A percentile compares a stretch with the other conserved stretches of the same genome.
These are phyloP conservation scores for Calonectria honghensis DNA, from an alignment of 2,329 filamentous ascomycete species.

Conservation along the genomic window DNA sequence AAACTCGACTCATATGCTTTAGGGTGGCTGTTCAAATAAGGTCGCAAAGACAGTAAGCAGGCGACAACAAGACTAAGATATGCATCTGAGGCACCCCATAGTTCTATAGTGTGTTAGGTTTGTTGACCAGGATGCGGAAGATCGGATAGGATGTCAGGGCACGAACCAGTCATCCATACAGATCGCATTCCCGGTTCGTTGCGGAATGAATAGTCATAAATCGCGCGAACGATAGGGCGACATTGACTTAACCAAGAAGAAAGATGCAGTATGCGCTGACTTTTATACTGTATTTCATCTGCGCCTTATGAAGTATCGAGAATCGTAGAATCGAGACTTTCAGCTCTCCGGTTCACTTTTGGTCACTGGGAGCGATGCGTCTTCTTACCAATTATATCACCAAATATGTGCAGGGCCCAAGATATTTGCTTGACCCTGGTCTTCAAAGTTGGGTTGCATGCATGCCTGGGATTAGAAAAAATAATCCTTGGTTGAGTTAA, in stretches of 20 bases:
- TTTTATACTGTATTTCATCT: neutral
- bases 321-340: neutral
- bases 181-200: neutral
- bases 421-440: neutral
- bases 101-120: neutral
- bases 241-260: neutral
- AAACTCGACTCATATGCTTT: neutral
- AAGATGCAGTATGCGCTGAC: neutral
- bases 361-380: neutral
- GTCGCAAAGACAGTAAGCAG: neutral
- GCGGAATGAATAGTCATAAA: neutral
- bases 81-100: neutral
- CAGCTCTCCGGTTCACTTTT: neutral
- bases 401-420: neutral
- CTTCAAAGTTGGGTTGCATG: neutral
- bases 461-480: neutral
- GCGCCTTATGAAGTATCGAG: neutral
- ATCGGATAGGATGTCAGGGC: neutral
- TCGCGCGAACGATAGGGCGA: neutral
- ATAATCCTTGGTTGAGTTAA: neutral
- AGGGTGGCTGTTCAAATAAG: neutral
- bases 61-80: neutral
- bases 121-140: neutral
- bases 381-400: neutral
- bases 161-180: neutral